A percentile compares a stretch with the other conserved stretches of the same genome.
Evolutionary conservation across 2,329 filamentous ascomycete genomes (phyloP).

Genomic region (Cercospora brassicicola): DNA sequence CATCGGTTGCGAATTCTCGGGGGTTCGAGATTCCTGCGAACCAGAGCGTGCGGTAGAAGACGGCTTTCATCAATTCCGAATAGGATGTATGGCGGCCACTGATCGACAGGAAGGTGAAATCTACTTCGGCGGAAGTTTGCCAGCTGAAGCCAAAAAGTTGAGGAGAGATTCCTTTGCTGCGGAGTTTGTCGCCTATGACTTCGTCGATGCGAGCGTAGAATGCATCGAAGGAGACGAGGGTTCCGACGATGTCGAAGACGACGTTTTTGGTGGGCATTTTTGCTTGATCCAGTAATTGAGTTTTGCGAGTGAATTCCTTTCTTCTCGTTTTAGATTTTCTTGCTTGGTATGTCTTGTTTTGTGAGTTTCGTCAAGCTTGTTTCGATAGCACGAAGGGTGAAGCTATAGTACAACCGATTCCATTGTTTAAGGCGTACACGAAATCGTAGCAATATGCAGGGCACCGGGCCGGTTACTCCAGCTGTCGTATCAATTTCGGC

Average conservation of each 20-base stretch:
- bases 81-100: constrained; percentile 49
- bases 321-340: not conserved
- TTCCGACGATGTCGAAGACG: constrained; percentile 53
- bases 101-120: constrained; percentile 53
- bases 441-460: not conserved
- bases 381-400: not conserved
- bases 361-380: not conserved
- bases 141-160: constrained; percentile 50
- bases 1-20: constrained; percentile 45
- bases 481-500: not conserved
- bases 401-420: not conserved
- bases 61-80: constrained; percentile 44
- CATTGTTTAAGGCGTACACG: not conserved
- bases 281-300: too few species aligned
- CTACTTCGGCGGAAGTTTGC: constrained; percentile 51
- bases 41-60: constrained; percentile 54
- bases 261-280: constrained; percentile 32
- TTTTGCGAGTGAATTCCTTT: not conserved
- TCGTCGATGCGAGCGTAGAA: constrained; percentile 46
- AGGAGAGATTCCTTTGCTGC: constrained; percentile 43
- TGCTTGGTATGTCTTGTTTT: not conserved
- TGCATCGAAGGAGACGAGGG: constrained; percentile 51
- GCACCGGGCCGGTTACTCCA: not conserved
- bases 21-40: constrained; percentile 49
- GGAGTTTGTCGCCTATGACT: constrained; percentile 47